These are phyloP conservation scores for Dalechampia spathulata DNA, from an alignment of 441 rosid genomes.

Conservation along the genomic window DNA sequence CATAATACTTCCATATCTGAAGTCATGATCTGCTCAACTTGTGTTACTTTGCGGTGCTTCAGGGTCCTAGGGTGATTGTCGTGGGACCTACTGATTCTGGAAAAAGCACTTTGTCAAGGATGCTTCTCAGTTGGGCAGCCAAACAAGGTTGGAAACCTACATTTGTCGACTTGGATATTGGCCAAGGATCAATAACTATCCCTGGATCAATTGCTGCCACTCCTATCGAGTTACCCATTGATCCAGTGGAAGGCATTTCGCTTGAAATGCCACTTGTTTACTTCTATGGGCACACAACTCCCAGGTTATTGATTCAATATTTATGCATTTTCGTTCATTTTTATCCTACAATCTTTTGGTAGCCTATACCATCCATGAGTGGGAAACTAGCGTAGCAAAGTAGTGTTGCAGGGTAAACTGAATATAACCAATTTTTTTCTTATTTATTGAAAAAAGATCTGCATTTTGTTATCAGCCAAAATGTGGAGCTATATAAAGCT, in stretches of 20 bases:
- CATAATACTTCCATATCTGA: not conserved
- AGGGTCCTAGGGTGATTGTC: conserved; percentile 88
- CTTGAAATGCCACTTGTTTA: conserved; percentile 82
- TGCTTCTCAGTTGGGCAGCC: conserved; percentile 97
- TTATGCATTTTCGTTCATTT: not conserved
- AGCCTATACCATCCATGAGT: not conserved
- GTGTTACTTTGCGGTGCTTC: conserved; percentile 2
- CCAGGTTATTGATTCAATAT: conserved; percentile 47
- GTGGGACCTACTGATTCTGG: conserved; percentile 88
- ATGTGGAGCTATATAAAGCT: conserved; percentile 61
- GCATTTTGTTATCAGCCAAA: conserved; percentile 40
- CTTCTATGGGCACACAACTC: conserved; percentile 75
- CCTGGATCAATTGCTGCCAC: conserved; percentile 91
- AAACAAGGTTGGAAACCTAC: conserved; percentile 89
- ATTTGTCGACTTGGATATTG: conserved; percentile 82
- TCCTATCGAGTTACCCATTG: conserved; percentile 86
- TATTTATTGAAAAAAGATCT: too few species aligned
- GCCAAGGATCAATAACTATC: conserved; percentile 81
- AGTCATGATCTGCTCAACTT: not conserved
- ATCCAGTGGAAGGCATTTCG: conserved; percentile 88
- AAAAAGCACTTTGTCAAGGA: conserved; percentile 75
- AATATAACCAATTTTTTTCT: too few species aligned
- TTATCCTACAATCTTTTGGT: not conserved
- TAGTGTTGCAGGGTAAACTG: not conserved
- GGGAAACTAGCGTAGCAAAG: not conserved